These are phyloP conservation scores for Candida krabiensis DNA, from an alignment of 805 yeast species.

Conservation along the genomic window DNA sequence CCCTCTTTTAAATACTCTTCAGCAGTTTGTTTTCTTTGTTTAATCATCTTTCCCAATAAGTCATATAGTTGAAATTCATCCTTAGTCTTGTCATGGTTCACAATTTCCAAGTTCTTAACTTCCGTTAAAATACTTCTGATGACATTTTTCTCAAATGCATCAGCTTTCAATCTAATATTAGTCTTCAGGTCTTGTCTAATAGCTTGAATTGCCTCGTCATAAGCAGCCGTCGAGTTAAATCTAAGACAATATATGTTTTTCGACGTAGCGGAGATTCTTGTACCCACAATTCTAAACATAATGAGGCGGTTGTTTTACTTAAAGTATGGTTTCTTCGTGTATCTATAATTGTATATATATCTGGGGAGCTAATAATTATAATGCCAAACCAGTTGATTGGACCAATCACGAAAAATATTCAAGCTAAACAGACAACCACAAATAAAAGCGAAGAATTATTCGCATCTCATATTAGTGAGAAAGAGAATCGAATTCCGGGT, in stretches of 20 bases:
- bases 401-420: too few species aligned
- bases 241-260: conserved; percentile 12
- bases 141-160: conserved; percentile 38
- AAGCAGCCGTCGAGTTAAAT: conserved; percentile 29
- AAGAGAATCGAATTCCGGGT: too few species aligned
- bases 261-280: neutral
- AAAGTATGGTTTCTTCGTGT: too few species aligned
- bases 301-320: too few species aligned
- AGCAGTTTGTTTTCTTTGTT: conserved; percentile 40
- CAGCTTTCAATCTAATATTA: conserved; percentile 34
- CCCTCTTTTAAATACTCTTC: conserved; percentile 37
- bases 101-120: conserved; percentile 40
- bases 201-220: conserved; percentile 24
- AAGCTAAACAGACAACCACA: too few species aligned
- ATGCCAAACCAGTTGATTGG: too few species aligned
- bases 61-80: conserved; percentile 35
- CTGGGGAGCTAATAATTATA: too few species aligned
- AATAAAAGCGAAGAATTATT: too few species aligned
- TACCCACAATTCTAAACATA: neutral
- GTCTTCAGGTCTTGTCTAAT: conserved; percentile 35
- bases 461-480: too few species aligned
- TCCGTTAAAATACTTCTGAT: conserved; percentile 40
- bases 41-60: conserved; percentile 37
- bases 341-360: too few species aligned
- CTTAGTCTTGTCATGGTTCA: conserved; percentile 25